A percentile compares a stretch with the other conserved stretches of the same genome.
Evolutionary conservation across 331 rosid species (phyloP).

Genomic region (Telfairia occidentalis): DNA sequence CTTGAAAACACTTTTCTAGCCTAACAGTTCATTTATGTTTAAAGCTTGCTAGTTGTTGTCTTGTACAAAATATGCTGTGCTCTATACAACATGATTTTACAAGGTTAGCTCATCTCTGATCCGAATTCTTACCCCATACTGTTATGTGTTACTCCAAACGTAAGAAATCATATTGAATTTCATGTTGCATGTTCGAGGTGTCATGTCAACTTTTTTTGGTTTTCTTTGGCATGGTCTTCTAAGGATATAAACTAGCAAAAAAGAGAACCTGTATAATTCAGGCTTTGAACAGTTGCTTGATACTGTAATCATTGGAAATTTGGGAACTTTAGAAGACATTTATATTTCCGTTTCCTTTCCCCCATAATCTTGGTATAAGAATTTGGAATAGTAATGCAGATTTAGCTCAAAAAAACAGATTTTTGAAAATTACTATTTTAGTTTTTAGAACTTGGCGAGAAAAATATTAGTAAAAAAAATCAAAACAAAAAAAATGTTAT

Average conservation of each 20-base stretch:
- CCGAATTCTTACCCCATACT: background rate
- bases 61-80: background rate
- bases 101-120: background rate
- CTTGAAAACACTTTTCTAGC: constrained; percentile 18
- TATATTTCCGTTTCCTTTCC: background rate
- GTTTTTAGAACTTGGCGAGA: background rate
- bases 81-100: background rate
- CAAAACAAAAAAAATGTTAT: background rate
- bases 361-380: background rate
- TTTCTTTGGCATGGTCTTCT: background rate
- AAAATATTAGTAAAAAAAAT: background rate
- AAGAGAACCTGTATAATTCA: background rate
- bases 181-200: background rate
- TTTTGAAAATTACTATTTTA: background rate
- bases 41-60: background rate
- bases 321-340: background rate
- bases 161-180: background rate
- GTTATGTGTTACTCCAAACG: background rate
- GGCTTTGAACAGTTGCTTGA: background rate
- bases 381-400: background rate
- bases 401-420: too few relatives aligned
- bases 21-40: background rate
- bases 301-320: background rate
- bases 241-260: background rate
- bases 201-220: background rate